phyloP scores from a whole-genome alignment of 2,329 filamentous ascomycete genomes.

The Trematosphaeria pertusa region DNA sequence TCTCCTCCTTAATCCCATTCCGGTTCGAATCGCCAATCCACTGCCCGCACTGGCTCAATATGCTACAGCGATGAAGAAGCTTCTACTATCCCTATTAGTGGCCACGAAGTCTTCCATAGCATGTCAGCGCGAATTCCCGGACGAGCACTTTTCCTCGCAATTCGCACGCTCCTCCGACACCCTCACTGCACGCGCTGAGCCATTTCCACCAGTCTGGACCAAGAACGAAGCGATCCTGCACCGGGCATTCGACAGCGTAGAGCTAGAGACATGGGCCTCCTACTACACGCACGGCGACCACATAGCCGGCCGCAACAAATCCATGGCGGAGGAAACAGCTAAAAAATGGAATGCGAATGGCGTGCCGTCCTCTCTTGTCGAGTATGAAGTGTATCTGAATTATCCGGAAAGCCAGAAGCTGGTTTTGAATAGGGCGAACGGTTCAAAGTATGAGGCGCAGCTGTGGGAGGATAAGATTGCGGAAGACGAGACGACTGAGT shows the following conservation, averaged over 20 bases:
- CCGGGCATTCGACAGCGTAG: slow-evolving; percentile 32
- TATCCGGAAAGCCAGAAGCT: slow-evolving; percentile 32
- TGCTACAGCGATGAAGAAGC: no score
- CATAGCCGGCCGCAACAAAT: slow-evolving; percentile 38
- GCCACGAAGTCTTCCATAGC: no score
- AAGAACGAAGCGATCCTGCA: slow-evolving; percentile 34
- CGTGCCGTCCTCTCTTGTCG: slow-evolving; percentile 20
- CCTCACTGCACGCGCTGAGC: neutral
- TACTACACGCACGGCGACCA: slow-evolving; percentile 42
- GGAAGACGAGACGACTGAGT: neutral
- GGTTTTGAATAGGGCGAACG: slow-evolving; percentile 25
- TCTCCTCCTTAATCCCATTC: no score
- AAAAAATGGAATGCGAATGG: slow-evolving; percentile 39
- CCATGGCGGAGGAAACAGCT: slow-evolving; percentile 39
- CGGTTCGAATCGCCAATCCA: no score
- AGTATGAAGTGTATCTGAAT: slow-evolving; percentile 37
- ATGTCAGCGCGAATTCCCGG: no score
- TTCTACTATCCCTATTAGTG: no score
- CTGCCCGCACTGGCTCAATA: no score
- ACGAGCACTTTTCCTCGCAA: no score
- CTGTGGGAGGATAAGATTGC: slow-evolving; percentile 1
- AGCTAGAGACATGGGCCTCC: slow-evolving; percentile 35
- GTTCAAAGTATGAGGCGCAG: slow-evolving; percentile 16
- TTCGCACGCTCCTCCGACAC: no score
- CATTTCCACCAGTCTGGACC: slow-evolving; percentile 31